Evolutionary conservation across 2,329 filamentous ascomycete species (phyloP).

Genomic region (Pezicula rhizophila): DNA sequence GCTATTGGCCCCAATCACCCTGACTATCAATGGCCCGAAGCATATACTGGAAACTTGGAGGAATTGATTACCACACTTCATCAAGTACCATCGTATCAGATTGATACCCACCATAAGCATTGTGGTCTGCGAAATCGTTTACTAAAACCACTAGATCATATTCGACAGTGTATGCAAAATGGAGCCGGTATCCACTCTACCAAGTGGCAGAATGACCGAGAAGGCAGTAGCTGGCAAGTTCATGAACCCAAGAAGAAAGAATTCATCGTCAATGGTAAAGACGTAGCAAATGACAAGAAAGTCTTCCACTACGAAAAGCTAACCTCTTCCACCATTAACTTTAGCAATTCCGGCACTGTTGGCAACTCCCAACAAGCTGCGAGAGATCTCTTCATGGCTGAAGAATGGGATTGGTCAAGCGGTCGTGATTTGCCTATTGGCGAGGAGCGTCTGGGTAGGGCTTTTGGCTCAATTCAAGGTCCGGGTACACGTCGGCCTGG

Average conservation of each 20-base stretch:
- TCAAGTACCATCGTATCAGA: conserved; percentile 66
- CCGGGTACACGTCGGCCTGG: too few species aligned
- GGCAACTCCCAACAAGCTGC: conserved; percentile 36
- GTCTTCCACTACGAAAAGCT: conserved; percentile 1
- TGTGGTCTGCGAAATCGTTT: conserved; percentile 64
- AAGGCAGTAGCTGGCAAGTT: not conserved
- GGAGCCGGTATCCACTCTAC: conserved; percentile 36
- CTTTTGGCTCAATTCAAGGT: too few species aligned
- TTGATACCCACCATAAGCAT: conserved; percentile 67
- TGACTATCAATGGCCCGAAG: conserved; percentile 26
- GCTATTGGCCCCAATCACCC: conserved; percentile 35
- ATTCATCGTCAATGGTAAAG: conserved; percentile 4
- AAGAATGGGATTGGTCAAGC: conserved; percentile 52
- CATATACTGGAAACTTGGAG: conserved; percentile 54
- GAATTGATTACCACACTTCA: conserved; percentile 54
- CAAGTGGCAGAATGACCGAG: conserved; percentile 38
- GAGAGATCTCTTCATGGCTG: conserved; percentile 47
- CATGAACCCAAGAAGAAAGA: not conserved
- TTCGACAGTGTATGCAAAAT: conserved; percentile 51
- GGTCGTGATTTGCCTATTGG: too few species aligned
- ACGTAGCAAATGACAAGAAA: conserved; percentile 10
- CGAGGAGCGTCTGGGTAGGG: too few species aligned
- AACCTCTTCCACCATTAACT: not conserved
- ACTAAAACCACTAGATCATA: conserved; percentile 58
- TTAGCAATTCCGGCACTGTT: conserved; percentile 39